These are phyloP conservation scores for Diaporthe ilicicola DNA, from an alignment of 2,329 filamentous ascomycete genomes.

Conservation along the genomic window DNA sequence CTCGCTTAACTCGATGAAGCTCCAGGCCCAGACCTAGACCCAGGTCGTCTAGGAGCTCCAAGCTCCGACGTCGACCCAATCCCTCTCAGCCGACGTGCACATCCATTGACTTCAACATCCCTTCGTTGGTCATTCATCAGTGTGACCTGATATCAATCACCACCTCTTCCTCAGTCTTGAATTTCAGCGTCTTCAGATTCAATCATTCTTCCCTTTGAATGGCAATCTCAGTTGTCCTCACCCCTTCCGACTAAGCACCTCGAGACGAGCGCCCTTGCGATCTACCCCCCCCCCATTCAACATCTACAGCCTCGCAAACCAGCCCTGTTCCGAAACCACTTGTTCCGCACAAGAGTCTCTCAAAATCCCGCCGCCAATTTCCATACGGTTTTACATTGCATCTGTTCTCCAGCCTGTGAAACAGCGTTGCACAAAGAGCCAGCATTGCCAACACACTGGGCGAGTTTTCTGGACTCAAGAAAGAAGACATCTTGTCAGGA, in stretches of 20 bases:
- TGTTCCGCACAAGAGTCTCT: not conserved
- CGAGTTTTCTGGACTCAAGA: no score
- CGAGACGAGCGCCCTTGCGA: not conserved
- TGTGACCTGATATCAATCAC: not conserved
- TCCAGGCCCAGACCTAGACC: conserved; percentile 18
- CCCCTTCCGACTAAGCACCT: not conserved
- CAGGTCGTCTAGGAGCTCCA: conserved; percentile 14
- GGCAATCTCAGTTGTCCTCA: not conserved
- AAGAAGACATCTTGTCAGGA: no score
- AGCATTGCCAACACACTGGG: not conserved
- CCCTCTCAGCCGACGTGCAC: not conserved
- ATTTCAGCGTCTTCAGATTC: not conserved
- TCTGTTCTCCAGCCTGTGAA: no score
- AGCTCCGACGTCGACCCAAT: conserved; percentile 15
- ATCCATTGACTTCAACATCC: not conserved
- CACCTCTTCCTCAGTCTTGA: not conserved
- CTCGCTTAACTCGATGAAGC: conserved; percentile 14
- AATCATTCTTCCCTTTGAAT: not conserved
- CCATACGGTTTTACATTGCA: not conserved
- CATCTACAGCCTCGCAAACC: not conserved
- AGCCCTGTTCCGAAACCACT: not conserved
- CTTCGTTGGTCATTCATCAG: not conserved
- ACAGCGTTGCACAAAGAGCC: not conserved
- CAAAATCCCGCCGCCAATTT: not conserved
- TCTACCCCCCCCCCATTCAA: not conserved